Evolutionary conservation across 2,329 filamentous ascomycete genomes (phyloP), one percentile per base, ranked within the genome.

Genomic region (Mariannaea sp.): DNA sequence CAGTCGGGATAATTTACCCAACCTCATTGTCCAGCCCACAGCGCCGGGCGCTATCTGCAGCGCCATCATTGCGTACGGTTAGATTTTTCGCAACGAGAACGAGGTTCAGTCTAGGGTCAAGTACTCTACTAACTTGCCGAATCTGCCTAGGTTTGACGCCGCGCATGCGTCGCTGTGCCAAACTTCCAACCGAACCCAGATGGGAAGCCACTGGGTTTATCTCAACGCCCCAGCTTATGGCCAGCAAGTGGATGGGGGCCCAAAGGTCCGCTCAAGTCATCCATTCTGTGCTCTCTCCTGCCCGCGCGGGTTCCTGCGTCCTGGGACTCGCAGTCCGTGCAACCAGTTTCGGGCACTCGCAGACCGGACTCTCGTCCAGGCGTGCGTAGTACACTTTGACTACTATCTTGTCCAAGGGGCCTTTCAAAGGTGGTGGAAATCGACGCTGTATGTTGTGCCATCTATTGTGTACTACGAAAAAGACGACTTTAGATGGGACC

Each of bases 361-460:
- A 49, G 54, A 30, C 43, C 40, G 50, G 51, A 44, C 46, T 10
- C 41, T 47, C 50, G 36, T 45, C 38, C 44, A 46, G 35, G 36
- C 51, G 55, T 53, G 38, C 42, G 38, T 45, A 27, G 32, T 29
- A 58, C n/a, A 24, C 47, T 51, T 8, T 16, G 32, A n/a, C n/a
- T n/a, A n/a, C n/a, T n/a, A n/a, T n/a, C n/a, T 29, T 32, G 44
- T 48, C 39, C 50, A 46, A 32, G 39, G 29, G 52, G 46, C 42
- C 40, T 29, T 47, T 47, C 54, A 46, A 39, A 46, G 55, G 33
- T 53, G 57, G 53, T 58, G 59, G 61, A 58, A 64, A 55, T 58
- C 57, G 61, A 60, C 60, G 58, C 56, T 52, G 58, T 60, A 61
- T 57, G 51, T 56, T 55, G 56, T 62, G 63, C 55, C 49, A 54